A percentile compares a stretch with the other conserved stretches of the same genome.
Conservation (phyloP, 164 flowering plant species). For the Dillenia turbinata region DNA sequence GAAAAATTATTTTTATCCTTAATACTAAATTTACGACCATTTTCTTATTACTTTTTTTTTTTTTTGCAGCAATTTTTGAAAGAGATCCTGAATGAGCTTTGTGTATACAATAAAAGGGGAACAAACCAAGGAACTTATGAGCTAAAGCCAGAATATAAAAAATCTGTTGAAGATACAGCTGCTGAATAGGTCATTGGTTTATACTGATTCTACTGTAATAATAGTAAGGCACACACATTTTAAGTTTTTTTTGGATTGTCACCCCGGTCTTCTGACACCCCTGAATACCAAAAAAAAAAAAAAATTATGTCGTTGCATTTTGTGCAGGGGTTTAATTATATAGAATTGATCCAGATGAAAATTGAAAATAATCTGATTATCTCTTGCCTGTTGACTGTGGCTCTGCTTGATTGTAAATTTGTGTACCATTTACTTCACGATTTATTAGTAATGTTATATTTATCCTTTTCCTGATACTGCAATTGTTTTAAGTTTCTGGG, state of each 20-base stretch:
- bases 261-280: neutral
- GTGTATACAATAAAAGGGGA: conserved; percentile 88
- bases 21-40: neutral
- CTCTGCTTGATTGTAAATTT: too few relatives aligned
- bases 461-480: too few relatives aligned
- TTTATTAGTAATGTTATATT: too few relatives aligned
- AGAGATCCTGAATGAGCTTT: conserved; percentile 84
- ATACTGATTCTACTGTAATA: conserved; percentile 2
- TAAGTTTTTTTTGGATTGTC: neutral
- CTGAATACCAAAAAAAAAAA: neutral
- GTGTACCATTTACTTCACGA: too few relatives aligned
- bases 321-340: neutral
- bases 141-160: conserved; percentile 90
- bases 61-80: conserved; percentile 82
- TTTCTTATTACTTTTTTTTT: neutral
- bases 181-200: conserved; percentile 30
- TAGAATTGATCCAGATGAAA: too few relatives aligned
- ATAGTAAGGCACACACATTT: neutral
- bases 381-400: too few relatives aligned
- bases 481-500: too few relatives aligned
- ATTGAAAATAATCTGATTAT: too few relatives aligned
- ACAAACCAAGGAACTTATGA: conserved; percentile 88
- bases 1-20: too few relatives aligned
- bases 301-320: neutral
- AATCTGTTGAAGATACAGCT: conserved; percentile 55